These are phyloP conservation scores for Hypoxylon intermedium DNA, from an alignment of 495 filamentous ascomycete genomes.

Conservation along the genomic window DNA sequence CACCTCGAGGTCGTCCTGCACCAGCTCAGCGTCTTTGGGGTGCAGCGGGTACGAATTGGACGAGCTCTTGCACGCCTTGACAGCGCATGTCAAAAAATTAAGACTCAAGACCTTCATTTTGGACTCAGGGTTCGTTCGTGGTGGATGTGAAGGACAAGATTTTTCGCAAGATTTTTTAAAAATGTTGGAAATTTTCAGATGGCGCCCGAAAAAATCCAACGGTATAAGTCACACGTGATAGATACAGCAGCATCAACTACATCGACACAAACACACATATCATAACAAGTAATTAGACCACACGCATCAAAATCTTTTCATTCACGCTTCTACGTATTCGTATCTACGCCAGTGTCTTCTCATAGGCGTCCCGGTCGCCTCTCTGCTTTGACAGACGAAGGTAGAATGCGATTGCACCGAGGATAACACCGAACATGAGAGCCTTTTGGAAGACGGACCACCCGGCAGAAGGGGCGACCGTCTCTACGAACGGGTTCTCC, in stretches of 20 bases:
- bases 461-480: conserved; percentile 31
- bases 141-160: conserved; percentile 1
- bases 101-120: conserved; percentile 95
- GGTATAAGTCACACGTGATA: conserved; percentile 34
- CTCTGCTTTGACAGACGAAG: conserved; percentile 40
- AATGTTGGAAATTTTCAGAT: conserved; percentile 19
- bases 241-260: conserved; percentile 9
- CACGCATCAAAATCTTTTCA: conserved; percentile 12
- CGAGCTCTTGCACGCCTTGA: conserved; percentile 87
- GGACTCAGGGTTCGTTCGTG: conserved; percentile 16
- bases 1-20: conserved; percentile 77
- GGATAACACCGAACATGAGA: conserved; percentile 49
- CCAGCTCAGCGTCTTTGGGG: conserved; percentile 87
- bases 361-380: conserved; percentile 23
- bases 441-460: conserved; percentile 48
- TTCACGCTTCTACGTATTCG: conserved; percentile 9
- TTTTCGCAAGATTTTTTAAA: conserved; percentile 6
- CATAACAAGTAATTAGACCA: background rate
- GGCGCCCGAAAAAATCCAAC: conserved; percentile 23
- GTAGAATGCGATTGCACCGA: conserved; percentile 45
- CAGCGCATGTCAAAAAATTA: conserved; percentile 96
- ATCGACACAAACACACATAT: conserved; percentile 7
- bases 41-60: conserved; percentile 84
- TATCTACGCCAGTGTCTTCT: conserved; percentile 40
- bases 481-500: conserved; percentile 24